Base-by-base conservation (phyloP, 2,329 filamentous ascomycete genomes). In the Aspergillus udagawae region DNA sequence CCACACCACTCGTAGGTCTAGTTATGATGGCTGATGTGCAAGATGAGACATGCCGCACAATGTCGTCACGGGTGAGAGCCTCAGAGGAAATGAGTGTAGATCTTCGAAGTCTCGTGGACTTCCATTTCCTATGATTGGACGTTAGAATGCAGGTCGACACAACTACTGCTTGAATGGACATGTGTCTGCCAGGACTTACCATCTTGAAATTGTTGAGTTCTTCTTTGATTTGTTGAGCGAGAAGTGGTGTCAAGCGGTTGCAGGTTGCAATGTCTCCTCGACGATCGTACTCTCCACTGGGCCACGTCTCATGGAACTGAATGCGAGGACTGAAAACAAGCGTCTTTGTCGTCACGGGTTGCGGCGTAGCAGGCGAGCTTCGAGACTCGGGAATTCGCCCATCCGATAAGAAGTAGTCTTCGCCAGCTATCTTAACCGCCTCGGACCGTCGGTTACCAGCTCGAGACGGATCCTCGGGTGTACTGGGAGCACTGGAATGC, bases 31-130 rank as follows among this genome's bases (percentile, higher is more conserved):
- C 57, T 53, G 56, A 60, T 59, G 52, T 55, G 52, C 56, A 53
- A 55, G 51, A 56, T 38, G 44, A 61, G 57, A 61, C 48, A 53
- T 56, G 60, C 51, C 51, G 56, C 42, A 62, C 48, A 72, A 70
- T 65, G 65, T 68, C 65, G 62, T 62, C 60, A 64, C 59, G 60
- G 66, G 69, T 69, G 67, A 64, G 62, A 58, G 57, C 54, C 60
- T 93, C 85, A 99, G 83, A 99, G 97, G 84, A 99, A 99, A 83
- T 99, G 94, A 68, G 94, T 99, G 82, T 99, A 97, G 71, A 97
- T 92, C 81, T 97, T 99, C 65, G 94, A 97, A 74, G 89, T 91
- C 78, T 97, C 94, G 75, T 99, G 94, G 69, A 99, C 94, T 81
- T 97, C 94, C 94, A 99, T 99, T 80, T 99, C 94, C 94, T 97